Evolutionary conservation across 164 flowering plant species (phyloP), one percentile per base, ranked within the genome.

Genomic region (Hamamelis virginiana): DNA sequence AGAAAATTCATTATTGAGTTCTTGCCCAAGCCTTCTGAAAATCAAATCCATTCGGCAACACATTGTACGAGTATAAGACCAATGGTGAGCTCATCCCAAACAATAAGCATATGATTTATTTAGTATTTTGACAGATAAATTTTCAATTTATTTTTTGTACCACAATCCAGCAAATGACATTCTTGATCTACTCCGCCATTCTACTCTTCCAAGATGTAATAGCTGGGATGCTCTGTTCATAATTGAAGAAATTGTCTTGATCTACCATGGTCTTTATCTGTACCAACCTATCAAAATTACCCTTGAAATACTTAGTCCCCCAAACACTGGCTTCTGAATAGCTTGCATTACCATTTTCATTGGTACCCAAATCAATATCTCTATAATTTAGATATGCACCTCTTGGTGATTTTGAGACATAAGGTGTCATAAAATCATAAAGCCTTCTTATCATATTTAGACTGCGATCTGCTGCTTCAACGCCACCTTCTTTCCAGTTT

Each of bases 371-470:
- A 19, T 76, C 82, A 22, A 71, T 57, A 69, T 80, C 82, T 3
- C 75, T 53, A n/a, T 73, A 79, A 25, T 79, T 79, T 4, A 79
- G 5, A 56, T 55, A 80, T 3, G 82, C 74, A 1, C 19, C 75
- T 53, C 80, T 69, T 0, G 82, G 82, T 0, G 47, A 13, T 12
- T 52, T 64, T 0, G 77, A 74, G 0, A 64, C 77, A 53, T 23
- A 74, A 9, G 65, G 69, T 1, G 69, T 55, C 70, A 74, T 74
- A 19, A n/a, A 16, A 0, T 26, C 28, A 14, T 48, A 59, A 1
- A 74, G 26, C 43, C 3, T 25, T 33, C 66, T 25, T 4, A 33
- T 23, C 61, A 48, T 19, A 8, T 38, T 43, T 22, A 72, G 10
- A 23, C 59, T n/a, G 1, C 47, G 50, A 0, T 56, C 50, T 3